Conservation (phyloP, 352 stramenopile species). For the Phytophthora lateralis region DNA sequence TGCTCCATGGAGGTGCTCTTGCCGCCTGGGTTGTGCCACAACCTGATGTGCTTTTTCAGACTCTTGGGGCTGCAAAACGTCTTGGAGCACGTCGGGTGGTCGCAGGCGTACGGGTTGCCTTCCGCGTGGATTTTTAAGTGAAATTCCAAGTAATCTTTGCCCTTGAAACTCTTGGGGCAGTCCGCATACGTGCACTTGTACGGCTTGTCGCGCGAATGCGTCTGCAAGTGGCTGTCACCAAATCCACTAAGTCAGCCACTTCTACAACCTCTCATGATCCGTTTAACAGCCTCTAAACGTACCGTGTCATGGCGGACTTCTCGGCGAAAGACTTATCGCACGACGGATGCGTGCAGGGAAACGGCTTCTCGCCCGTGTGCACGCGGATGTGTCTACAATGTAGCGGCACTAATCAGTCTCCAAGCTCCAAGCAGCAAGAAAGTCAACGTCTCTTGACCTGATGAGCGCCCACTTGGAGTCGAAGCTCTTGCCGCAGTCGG, state of each 20-base stretch:
- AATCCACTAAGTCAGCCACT: constrained; percentile 8
- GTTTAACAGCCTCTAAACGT: constrained; percentile 16
- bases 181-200: constrained; percentile 88
- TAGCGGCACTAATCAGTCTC: constrained; percentile 13
- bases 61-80: constrained; percentile 87
- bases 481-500: constrained; percentile 83
- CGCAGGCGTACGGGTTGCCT: constrained; percentile 80
- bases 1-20: constrained; percentile 89
- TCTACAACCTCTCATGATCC: constrained; percentile 21
- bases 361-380: constrained; percentile 89
- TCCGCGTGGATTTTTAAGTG: constrained; percentile 87
- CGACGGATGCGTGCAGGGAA: constrained; percentile 78
- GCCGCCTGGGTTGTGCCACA: constrained; percentile 82
- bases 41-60: constrained; percentile 82
- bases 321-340: constrained; percentile 91
- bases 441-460: constrained; percentile 39
- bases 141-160: constrained; percentile 87
- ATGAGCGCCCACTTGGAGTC: constrained; percentile 88
- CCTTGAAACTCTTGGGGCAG: constrained; percentile 90
- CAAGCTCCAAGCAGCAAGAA: background rate
- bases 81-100: constrained; percentile 83
- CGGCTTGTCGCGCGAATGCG: constrained; percentile 84
- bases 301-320: constrained; percentile 88
- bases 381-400: constrained; percentile 80
- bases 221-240: constrained; percentile 71